phyloP scores from a whole-genome alignment of 2,329 filamentous ascomycete species.

The Penicillium paneum region DNA sequence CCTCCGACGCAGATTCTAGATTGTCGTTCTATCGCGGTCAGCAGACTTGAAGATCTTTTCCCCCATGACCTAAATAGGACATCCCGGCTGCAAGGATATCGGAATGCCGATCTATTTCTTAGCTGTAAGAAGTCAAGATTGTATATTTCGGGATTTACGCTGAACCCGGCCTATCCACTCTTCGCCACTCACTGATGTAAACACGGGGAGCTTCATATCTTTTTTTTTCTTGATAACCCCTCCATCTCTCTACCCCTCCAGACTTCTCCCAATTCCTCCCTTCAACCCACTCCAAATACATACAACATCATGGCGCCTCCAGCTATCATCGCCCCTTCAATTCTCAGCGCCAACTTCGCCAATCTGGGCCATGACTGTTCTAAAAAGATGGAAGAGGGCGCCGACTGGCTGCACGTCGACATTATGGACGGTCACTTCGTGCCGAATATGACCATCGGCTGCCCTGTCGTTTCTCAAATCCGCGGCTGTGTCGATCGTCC shows the following conservation, averaged over 20 bases:
- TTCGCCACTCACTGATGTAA: slow-evolving; percentile 22
- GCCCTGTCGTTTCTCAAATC: slow-evolving; percentile 92
- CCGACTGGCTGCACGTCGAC: slow-evolving; percentile 93
- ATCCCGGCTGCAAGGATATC: slow-evolving; percentile 10
- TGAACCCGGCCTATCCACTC: slow-evolving; percentile 20
- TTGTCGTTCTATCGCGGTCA: slow-evolving; percentile 16
- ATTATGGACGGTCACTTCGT: slow-evolving; percentile 99
- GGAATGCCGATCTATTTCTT: background rate
- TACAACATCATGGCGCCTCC: slow-evolving; percentile 64
- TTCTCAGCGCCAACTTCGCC: slow-evolving; percentile 94
- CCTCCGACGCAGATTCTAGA: slow-evolving; percentile 20
- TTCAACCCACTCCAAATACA: background rate
- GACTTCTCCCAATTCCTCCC: background rate
- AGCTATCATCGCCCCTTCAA: slow-evolving; percentile 96
- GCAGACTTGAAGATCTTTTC: slow-evolving; percentile 10
- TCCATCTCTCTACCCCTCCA: background rate
- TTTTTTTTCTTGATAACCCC: slow-evolving; percentile 3
- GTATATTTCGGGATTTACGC: slow-evolving; percentile 13
- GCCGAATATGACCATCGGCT: slow-evolving; percentile 95
- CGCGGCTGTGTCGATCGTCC: slow-evolving; percentile 79
- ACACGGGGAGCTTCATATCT: slow-evolving; percentile 12
- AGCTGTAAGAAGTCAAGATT: background rate
- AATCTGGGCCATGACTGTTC: slow-evolving; percentile 81
- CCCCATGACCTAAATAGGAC: slow-evolving; percentile 14
- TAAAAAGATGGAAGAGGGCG: slow-evolving; percentile 78